Evolutionary conservation across 2,329 filamentous ascomycete species (phyloP).

Genomic region (Phaeosphaeria sp.): DNA sequence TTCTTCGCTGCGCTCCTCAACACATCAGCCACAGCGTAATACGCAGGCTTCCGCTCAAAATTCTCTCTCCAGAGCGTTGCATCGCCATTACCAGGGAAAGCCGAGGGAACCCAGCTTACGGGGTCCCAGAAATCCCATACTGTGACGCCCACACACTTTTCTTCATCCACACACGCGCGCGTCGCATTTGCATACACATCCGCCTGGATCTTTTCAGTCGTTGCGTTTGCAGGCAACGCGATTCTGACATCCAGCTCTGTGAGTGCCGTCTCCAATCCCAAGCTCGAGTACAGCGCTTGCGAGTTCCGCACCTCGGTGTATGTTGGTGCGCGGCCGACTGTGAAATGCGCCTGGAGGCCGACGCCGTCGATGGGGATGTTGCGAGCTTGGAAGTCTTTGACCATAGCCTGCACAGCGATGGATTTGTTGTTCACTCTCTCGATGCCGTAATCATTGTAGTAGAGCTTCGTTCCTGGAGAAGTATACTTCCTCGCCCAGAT

Average conservation of each 20-base stretch:
- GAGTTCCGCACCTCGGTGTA: conserved; percentile 53
- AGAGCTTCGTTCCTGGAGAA: conserved; percentile 64
- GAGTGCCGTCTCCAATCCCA: conserved; percentile 64
- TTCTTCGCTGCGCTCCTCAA: conserved; percentile 18
- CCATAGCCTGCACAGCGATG: conserved; percentile 36
- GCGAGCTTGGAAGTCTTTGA: conserved; percentile 45
- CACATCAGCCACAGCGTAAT: conserved; percentile 39
- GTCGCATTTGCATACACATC: conserved; percentile 53
- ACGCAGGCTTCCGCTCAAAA: conserved; percentile 44
- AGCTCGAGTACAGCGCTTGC: conserved; percentile 58
- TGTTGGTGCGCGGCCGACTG: conserved; percentile 59
- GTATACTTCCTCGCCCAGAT: conserved; percentile 59
- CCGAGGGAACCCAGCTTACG: conserved; percentile 47
- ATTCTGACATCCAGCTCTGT: conserved; percentile 67
- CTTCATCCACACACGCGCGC: conserved; percentile 44
- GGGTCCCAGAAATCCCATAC: conserved; percentile 53
- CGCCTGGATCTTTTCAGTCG: conserved; percentile 55
- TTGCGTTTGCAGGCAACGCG: conserved; percentile 53
- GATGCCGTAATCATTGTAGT: conserved; percentile 70
- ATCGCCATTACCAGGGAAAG: conserved; percentile 47
- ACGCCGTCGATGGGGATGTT: conserved; percentile 64
- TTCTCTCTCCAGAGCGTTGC: conserved; percentile 38
- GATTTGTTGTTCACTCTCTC: conserved; percentile 61
- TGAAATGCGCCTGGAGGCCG: conserved; percentile 67
- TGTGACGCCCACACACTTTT: conserved; percentile 49